Conservation (phyloP, 306 rosid genomes). For the Benincasa hispida region DNA sequence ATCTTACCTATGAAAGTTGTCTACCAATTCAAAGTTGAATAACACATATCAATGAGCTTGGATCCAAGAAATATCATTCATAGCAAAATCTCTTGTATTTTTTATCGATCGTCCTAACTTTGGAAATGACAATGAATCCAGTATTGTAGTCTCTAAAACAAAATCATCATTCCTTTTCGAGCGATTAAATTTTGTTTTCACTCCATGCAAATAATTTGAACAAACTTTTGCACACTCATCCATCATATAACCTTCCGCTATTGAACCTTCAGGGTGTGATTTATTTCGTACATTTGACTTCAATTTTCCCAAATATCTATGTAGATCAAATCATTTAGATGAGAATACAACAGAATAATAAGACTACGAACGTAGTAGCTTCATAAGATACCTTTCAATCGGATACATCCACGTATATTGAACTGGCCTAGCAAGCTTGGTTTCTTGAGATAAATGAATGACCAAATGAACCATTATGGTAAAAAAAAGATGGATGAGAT, state of each 20-base stretch:
- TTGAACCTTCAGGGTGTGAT: not conserved
- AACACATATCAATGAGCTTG: too few species aligned
- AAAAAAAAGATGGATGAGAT: not conserved
- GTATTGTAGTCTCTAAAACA: too few species aligned
- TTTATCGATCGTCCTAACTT: too few species aligned
- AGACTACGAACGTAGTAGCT: not conserved
- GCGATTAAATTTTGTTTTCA: too few species aligned
- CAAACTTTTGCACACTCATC: not conserved
- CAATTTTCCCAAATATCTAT: not conserved
- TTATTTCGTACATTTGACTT: not conserved
- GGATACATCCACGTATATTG: not conserved
- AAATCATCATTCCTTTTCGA: too few species aligned
- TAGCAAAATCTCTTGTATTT: too few species aligned
- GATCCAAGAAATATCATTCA: too few species aligned
- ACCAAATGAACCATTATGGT: not conserved
- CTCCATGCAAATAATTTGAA: not conserved
- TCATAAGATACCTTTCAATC: not conserved
- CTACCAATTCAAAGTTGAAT: too few species aligned
- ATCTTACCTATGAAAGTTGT: too few species aligned
- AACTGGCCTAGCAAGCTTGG: not conserved
- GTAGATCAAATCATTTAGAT: not conserved
- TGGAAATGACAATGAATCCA: too few species aligned
- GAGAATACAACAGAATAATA: not conserved
- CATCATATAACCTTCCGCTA: not conserved
- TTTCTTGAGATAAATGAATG: not conserved